Evolutionary conservation across 352 stramenopile genomes (phyloP).

Genomic region (Lagenidium sp.): DNA sequence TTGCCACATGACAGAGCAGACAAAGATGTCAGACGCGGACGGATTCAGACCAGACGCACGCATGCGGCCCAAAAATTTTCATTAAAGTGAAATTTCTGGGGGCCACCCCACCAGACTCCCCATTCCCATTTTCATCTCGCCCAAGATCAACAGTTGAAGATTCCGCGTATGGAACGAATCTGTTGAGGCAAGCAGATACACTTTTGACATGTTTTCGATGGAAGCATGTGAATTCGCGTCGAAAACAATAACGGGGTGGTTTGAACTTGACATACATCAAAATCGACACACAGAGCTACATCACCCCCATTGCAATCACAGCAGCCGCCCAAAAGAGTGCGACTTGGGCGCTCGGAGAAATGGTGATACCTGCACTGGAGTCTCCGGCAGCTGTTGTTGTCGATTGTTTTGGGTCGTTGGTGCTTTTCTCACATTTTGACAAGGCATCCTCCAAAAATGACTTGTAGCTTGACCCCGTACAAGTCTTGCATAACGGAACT

Average conservation of each 20-base stretch:
- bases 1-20: no score
- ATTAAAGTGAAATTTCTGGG: no score
- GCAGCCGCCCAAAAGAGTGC: no score
- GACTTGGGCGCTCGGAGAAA: neutral
- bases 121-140: no score
- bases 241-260: neutral
- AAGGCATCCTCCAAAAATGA: neutral
- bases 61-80: no score
- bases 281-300: neutral
- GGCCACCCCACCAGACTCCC: no score
- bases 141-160: no score
- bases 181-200: no score
- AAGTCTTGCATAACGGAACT: neutral
- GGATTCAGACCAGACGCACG: no score
- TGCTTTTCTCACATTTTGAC: neutral
- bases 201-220: neutral
- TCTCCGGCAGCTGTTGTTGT: neutral
- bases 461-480: neutral
- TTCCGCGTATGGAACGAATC: no score
- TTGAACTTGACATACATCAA: neutral
- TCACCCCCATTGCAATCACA: neutral
- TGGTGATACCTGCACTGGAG: neutral
- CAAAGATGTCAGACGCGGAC: no score
- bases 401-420: neutral
- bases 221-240: neutral